These are phyloP conservation scores for Borovskyia barvae DNA, from an alignment of 208 protist genomes.

Conservation along the genomic window DNA sequence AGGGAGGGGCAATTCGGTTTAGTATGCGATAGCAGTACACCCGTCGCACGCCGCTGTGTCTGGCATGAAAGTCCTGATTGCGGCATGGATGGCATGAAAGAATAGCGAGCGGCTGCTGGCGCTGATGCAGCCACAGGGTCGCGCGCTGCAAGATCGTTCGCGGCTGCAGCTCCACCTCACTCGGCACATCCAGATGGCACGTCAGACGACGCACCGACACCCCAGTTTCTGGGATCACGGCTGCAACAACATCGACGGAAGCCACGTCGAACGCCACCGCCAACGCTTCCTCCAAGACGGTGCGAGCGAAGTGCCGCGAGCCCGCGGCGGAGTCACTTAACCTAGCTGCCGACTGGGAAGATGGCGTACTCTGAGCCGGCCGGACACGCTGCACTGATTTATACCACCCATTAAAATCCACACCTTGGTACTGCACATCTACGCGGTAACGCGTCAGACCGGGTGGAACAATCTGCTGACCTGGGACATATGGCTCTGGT, in stretches of 20 bases:
- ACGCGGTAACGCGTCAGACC: conserved; percentile 86
- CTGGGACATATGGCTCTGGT: conserved; percentile 77
- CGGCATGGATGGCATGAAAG: conserved; percentile 69
- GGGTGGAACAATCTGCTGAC: conserved; percentile 76
- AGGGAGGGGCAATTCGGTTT: conserved; percentile 86
- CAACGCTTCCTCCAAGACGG: conserved; percentile 79
- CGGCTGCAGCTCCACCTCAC: conserved; percentile 70
- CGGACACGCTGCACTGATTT: conserved; percentile 48
- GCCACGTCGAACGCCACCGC: conserved; percentile 75
- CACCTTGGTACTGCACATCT: conserved; percentile 88
- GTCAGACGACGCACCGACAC: conserved; percentile 75
- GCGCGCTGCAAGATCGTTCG: conserved; percentile 89
- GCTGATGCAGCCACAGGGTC: conserved; percentile 77
- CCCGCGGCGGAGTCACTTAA: conserved; percentile 17
- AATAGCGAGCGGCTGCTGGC: conserved; percentile 71
- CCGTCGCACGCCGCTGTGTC: conserved; percentile 68
- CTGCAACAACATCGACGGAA: conserved; percentile 47
- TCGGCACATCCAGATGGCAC: conserved; percentile 85
- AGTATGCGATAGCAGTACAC: conserved; percentile 90
- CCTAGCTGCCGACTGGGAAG: conserved; percentile 17
- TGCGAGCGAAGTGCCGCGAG: conserved; percentile 34
- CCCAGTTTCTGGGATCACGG: conserved; percentile 76
- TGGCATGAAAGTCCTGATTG: conserved; percentile 85
- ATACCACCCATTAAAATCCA: conserved; percentile 87
- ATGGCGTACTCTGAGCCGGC: neutral